These are phyloP conservation scores for Astrothelium macrocarpum DNA, from an alignment of 495 filamentous ascomycete species.

Conservation along the genomic window DNA sequence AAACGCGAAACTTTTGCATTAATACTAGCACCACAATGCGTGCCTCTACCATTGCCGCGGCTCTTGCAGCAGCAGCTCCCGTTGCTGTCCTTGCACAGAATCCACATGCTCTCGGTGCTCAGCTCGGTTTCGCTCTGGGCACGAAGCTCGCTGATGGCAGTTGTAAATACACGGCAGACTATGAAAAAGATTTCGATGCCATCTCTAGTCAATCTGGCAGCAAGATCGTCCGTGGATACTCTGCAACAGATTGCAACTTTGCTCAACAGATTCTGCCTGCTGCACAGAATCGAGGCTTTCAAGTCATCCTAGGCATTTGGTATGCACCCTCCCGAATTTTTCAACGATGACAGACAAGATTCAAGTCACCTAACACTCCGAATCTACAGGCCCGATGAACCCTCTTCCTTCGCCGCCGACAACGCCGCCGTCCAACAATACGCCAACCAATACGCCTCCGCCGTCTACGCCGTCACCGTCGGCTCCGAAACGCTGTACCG, in stretches of 20 bases:
- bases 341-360: too few relatives aligned
- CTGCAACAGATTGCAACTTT: conserved; percentile 57
- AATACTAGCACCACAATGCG: conserved; percentile 22
- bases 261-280: conserved; percentile 61
- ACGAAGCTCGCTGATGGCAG: conserved; percentile 44
- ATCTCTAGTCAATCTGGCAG: conserved; percentile 35
- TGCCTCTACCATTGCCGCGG: conserved; percentile 31
- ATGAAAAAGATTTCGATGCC: conserved; percentile 58
- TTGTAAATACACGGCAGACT: conserved; percentile 58
- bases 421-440: conserved; percentile 47
- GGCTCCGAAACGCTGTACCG: conserved; percentile 73
- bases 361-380: conserved; percentile 10
- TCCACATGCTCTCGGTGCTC: conserved; percentile 24
- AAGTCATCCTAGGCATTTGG: conserved; percentile 73
- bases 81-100: conserved; percentile 30
- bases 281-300: conserved; percentile 58
- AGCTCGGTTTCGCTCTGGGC: conserved; percentile 46
- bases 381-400: conserved; percentile 55
- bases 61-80: conserved; percentile 34
- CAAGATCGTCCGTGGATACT: conserved; percentile 60
- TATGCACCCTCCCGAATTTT: conserved; percentile 33
- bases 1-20: not conserved
- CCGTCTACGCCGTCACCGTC: conserved; percentile 66
- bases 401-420: conserved; percentile 55
- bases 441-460: conserved; percentile 42